Evolutionary conservation across 2,329 filamentous ascomycete species (phyloP).

Genomic region (Penicillium sp.): DNA sequence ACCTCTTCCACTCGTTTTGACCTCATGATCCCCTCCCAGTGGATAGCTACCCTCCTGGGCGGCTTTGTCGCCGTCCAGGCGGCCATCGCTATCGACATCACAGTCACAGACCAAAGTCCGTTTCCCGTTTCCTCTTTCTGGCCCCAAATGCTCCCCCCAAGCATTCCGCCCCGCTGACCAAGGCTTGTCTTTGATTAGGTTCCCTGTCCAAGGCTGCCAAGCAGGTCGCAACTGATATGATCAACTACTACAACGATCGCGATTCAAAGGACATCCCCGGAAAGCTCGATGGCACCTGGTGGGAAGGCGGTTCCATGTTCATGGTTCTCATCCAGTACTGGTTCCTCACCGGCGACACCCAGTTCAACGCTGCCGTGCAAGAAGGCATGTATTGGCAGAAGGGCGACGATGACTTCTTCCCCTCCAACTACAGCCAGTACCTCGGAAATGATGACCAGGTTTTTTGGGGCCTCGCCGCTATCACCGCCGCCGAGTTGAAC

Average conservation of each 20-base stretch:
- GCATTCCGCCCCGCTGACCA: conserved; percentile 10
- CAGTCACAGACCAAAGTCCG: conserved; percentile 24
- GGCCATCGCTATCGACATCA: conserved; percentile 22
- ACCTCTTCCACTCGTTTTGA: conserved; percentile 15
- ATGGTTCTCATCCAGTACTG: conserved; percentile 78
- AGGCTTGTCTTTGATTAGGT: conserved; percentile 16
- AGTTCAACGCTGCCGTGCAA: conserved; percentile 70
- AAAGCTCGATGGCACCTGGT: conserved; percentile 51
- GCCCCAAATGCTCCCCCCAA: not conserved
- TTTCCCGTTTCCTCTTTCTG: not conserved
- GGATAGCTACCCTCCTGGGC: conserved; percentile 25
- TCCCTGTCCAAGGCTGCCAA: conserved; percentile 42
- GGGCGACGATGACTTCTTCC: conserved; percentile 78
- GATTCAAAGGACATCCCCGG: conserved; percentile 45
- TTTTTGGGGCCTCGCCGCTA: conserved; percentile 84
- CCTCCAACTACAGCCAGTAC: conserved; percentile 56
- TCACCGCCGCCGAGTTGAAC: conserved; percentile 76
- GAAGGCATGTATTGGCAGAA: conserved; percentile 76
- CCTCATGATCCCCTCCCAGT: conserved; percentile 24
- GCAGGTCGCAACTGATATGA: conserved; percentile 44
- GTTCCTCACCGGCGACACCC: conserved; percentile 76
- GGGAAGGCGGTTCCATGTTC: conserved; percentile 75
- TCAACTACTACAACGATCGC: conserved; percentile 43
- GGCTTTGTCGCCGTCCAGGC: conserved; percentile 23
- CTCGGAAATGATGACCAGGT: conserved; percentile 65